Evolutionary conservation across 768 basidiomycete genomes (phyloP).

Genomic region (Suillus tomentosus): DNA sequence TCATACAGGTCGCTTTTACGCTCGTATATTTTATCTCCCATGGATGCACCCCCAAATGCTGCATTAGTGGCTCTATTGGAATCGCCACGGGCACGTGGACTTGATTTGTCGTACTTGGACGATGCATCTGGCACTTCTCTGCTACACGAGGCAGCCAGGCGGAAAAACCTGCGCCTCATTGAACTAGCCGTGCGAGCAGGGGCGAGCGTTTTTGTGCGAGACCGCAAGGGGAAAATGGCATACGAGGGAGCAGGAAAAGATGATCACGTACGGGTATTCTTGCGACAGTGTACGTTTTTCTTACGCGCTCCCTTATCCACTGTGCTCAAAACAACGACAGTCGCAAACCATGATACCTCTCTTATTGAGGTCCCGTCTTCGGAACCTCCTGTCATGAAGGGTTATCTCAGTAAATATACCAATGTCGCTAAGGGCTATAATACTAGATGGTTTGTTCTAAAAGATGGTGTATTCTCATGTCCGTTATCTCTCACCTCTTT

Average conservation of each 20-base stretch:
- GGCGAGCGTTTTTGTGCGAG: constrained; percentile 86
- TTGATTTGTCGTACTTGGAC: constrained; percentile 83
- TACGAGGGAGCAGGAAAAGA: constrained; percentile 74
- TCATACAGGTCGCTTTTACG: constrained; percentile 73
- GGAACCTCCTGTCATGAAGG: constrained; percentile 66
- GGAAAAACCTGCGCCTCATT: constrained; percentile 78
- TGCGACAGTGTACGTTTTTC: constrained; percentile 72
- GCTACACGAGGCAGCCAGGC: constrained; percentile 83
- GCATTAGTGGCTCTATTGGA: constrained; percentile 60
- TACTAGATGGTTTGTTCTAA: constrained; percentile 90
- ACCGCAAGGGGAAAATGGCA: constrained; percentile 70
- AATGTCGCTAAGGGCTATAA: constrained; percentile 91
- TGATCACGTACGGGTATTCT: constrained; percentile 78
- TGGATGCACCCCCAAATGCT: constrained; percentile 40
- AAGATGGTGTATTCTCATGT: constrained; percentile 86
- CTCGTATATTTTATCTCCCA: constrained; percentile 68
- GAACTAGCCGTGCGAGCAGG: constrained; percentile 86
- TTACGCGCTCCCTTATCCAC: not conserved
- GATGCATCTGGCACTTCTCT: constrained; percentile 75
- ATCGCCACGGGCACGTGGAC: constrained; percentile 65
- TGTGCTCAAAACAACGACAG: constrained; percentile 37
- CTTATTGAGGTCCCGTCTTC: constrained; percentile 53
- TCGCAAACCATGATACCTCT: constrained; percentile 78
- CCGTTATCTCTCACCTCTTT: constrained; percentile 31
- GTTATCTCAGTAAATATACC: constrained; percentile 88